A percentile compares a stretch with the other conserved stretches of the same genome.
These are phyloP conservation scores for Pseudozyma sp. DNA, from an alignment of 1,284 basidiomycete species.

Conservation along the genomic window DNA sequence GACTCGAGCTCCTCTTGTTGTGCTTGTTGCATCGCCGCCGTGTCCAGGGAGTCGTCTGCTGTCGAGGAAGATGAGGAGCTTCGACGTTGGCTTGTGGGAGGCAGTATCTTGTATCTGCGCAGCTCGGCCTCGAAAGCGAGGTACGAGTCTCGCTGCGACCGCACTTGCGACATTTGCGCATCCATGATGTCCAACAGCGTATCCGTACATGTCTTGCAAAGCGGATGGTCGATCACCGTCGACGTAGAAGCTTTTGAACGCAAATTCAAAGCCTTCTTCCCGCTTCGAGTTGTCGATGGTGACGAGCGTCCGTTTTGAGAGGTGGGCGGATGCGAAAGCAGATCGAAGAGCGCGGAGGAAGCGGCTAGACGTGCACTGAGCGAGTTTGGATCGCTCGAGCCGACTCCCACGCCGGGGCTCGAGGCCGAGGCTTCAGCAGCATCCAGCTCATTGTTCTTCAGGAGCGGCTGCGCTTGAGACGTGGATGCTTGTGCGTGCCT, in stretches of 20 bases:
- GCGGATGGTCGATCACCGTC: slow-evolving; percentile 82
- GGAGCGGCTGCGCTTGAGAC: neutral
- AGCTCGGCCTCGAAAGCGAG: slow-evolving; percentile 57
- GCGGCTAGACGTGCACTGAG: slow-evolving; percentile 36
- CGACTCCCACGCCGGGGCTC: neutral
- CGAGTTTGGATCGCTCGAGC: slow-evolving; percentile 29
- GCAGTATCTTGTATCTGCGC: slow-evolving; percentile 39
- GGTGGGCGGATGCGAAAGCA: slow-evolving; percentile 35
- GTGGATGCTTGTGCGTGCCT: slow-evolving; percentile 4
- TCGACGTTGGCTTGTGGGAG: slow-evolving; percentile 14
- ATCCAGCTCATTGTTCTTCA: neutral
- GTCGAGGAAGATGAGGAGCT: slow-evolving; percentile 13
- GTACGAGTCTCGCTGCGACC: slow-evolving; percentile 87
- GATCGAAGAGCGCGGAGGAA: slow-evolving; percentile 38
- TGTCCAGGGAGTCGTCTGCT: slow-evolving; percentile 12
- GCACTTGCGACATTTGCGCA: slow-evolving; percentile 86
- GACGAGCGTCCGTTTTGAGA: neutral
- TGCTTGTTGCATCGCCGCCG: slow-evolving; percentile 8
- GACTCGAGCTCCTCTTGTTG: slow-evolving; percentile 14
- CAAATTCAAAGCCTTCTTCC: slow-evolving; percentile 14
- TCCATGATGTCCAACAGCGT: slow-evolving; percentile 81
- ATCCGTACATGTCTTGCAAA: slow-evolving; percentile 93
- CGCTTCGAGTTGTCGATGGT: slow-evolving; percentile 8
- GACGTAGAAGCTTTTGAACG: slow-evolving; percentile 2
- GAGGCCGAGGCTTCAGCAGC: neutral